These are phyloP conservation scores for Aspergillus niger DNA, from an alignment of 2,329 filamentous ascomycete genomes.

Conservation along the genomic window DNA sequence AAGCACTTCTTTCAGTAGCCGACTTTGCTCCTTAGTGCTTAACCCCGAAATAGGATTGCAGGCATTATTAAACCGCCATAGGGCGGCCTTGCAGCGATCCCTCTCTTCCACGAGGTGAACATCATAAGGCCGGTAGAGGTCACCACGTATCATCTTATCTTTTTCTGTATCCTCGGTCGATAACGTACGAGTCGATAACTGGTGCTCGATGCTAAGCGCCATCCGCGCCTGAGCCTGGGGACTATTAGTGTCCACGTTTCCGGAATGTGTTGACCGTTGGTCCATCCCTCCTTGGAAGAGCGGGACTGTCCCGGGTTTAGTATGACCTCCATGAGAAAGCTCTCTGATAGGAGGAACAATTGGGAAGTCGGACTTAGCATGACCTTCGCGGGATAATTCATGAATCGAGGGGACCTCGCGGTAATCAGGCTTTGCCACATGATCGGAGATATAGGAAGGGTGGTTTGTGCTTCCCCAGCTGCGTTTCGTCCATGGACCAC, in stretches of 20 bases:
- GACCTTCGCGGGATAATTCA: slow-evolving; percentile 41
- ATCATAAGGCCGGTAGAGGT: slow-evolving; percentile 78
- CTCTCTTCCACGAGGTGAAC: slow-evolving; percentile 78
- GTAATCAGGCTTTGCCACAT: slow-evolving; percentile 42
- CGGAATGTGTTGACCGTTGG: slow-evolving; percentile 39
- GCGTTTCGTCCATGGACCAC: slow-evolving; percentile 45
- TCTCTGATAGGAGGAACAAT: slow-evolving; percentile 46
- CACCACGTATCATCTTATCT: slow-evolving; percentile 82
- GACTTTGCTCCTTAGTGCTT: slow-evolving; percentile 52
- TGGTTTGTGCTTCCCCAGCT: slow-evolving; percentile 41
- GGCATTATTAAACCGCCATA: slow-evolving; percentile 85
- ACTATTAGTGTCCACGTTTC: slow-evolving; percentile 41
- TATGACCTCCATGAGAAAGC: slow-evolving; percentile 37
- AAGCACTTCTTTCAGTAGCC: slow-evolving; percentile 42
- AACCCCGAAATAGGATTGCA: slow-evolving; percentile 73
- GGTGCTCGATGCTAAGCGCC: slow-evolving; percentile 46
- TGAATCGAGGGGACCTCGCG: slow-evolving; percentile 45
- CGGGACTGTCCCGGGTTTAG: slow-evolving; percentile 37
- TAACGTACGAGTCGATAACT: slow-evolving; percentile 41
- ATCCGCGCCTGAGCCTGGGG: slow-evolving; percentile 48
- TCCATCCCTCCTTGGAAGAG: slow-evolving; percentile 41
- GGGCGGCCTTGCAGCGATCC: slow-evolving; percentile 77
- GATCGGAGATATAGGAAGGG: slow-evolving; percentile 40
- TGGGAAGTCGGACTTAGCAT: slow-evolving; percentile 43
- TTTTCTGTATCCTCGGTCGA: slow-evolving; percentile 67